Base-by-base conservation (phyloP, 2,329 filamentous ascomycete genomes). In the Chaetomium olivaceum region DNA sequence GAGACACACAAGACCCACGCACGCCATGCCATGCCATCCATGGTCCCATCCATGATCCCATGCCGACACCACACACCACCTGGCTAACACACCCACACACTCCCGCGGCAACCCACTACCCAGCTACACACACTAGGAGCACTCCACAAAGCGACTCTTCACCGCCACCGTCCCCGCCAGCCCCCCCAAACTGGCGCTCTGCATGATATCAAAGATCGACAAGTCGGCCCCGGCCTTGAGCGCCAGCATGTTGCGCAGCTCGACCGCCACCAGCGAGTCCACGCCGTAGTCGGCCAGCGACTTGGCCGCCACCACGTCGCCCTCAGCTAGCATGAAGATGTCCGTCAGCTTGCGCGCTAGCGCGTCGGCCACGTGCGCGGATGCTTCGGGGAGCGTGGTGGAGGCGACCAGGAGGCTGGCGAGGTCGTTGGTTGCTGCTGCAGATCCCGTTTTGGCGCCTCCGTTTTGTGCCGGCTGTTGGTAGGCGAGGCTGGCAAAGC, bases 181-280 rank as follows among this genome's bases (percentile, higher is more conserved):
- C 33, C 63, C 65, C 9, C 36, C 54, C 21, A 72, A 36, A n/a
- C 69, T 71, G 8, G 43, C 23, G 46, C 68, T 68, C 61, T 72
- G 69, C 71, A 79, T 72, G 29, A 80, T 77, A 14, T 79, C 76
- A 66, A 80, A 78, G 8, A 78, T 74, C 0, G 75, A 69, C 39
- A 80, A 65, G 11, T 74, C 73, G 2, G 75, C 75, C 0, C 73
- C 73, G 62, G 77, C 76, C 9, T 74, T 74, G 52, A 75, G 73
- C 16, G 71, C 69, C 5, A 81, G 69, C 79, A 79, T 81, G 39
- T 78, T 79, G 2, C 80, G 70, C 36, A 82, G 54, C 69, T 82
- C 80, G 0, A 82, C 77, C 0, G 79, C 80, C 31, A 82, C 76
- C 0, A 82, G 74, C 0, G 78, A 79, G 70, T 80, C 79, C 8